Evolutionary conservation across 2,329 filamentous ascomycete species (phyloP).

Genomic region (Whalleya microplaca): DNA sequence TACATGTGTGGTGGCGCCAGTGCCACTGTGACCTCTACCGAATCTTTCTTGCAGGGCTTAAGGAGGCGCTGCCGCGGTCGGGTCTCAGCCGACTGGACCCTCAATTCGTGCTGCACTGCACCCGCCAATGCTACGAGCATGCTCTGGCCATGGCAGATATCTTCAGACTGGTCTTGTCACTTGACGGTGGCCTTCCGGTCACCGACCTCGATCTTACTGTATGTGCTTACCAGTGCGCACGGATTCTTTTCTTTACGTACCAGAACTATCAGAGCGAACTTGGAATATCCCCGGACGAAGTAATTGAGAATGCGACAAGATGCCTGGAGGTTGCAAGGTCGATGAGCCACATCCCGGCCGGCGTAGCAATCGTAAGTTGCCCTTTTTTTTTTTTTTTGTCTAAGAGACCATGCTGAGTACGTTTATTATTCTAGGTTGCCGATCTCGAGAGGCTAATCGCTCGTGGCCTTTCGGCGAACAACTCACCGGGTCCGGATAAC

Average conservation of each 20-base stretch:
- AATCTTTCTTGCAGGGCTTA: constrained; percentile 54
- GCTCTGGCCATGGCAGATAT: constrained; percentile 59
- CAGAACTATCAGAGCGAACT: constrained; percentile 49
- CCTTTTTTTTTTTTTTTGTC: background rate
- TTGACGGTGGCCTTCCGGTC: constrained; percentile 54
- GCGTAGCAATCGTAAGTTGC: constrained; percentile 49
- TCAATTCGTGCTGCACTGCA: constrained; percentile 53
- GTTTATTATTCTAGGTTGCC: constrained; percentile 33
- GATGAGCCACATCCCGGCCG: constrained; percentile 55
- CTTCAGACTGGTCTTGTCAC: constrained; percentile 54
- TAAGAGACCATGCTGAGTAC: constrained; percentile 26
- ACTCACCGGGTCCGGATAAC: constrained; percentile 37
- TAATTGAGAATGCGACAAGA: constrained; percentile 53
- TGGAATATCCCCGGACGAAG: constrained; percentile 48
- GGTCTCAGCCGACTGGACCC: constrained; percentile 51
- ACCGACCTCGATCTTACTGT: constrained; percentile 59
- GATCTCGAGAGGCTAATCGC: constrained; percentile 57
- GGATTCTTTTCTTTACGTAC: constrained; percentile 55
- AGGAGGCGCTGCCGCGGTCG: constrained; percentile 52
- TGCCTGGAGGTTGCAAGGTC: constrained; percentile 56
- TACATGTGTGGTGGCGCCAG: constrained; percentile 63
- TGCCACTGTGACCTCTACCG: constrained; percentile 62
- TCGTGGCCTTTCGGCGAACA: constrained; percentile 44
- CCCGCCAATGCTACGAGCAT: constrained; percentile 56
- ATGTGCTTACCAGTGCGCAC: constrained; percentile 59